phyloP scores from a whole-genome alignment of 2,329 filamentous ascomycete species.

The Aspergillus costaricaensis region DNA sequence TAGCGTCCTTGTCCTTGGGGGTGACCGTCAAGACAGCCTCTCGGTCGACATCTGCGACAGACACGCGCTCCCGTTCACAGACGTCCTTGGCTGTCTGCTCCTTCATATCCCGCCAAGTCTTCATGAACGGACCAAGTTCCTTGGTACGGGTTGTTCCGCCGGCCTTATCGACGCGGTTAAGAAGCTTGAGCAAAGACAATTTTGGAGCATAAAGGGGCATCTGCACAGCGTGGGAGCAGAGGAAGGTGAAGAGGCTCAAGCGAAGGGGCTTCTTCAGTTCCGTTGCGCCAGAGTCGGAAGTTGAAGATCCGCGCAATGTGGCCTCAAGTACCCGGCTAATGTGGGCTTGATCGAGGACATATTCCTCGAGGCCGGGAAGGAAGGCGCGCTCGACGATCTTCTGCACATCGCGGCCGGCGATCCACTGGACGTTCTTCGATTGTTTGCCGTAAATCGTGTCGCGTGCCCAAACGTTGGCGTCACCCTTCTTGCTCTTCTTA shows the following conservation, averaged over 20 bases:
- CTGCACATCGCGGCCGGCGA: constrained; percentile 59
- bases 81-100: constrained; percentile 54
- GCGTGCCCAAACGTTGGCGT: constrained; percentile 59
- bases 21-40: constrained; percentile 57
- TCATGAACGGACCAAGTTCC: constrained; percentile 72
- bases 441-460: constrained; percentile 65
- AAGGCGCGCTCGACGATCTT: constrained; percentile 68
- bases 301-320: constrained; percentile 56
- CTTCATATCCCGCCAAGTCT: constrained; percentile 65
- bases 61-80: constrained; percentile 53
- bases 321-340: constrained; percentile 65
- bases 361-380: constrained; percentile 80
- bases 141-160: constrained; percentile 73
- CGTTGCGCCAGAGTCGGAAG: constrained; percentile 44
- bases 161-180: constrained; percentile 72
- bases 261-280: constrained; percentile 66
- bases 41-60: constrained; percentile 52
- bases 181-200: constrained; percentile 66
- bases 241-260: constrained; percentile 66
- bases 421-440: constrained; percentile 54
- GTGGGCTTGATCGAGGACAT: constrained; percentile 74
- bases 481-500: constrained; percentile 47
- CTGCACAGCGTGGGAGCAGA: constrained; percentile 70
- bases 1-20: constrained; percentile 59
- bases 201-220: constrained; percentile 72